Conservation (phyloP, 2,329 filamentous ascomycete species). For the Colletotrichum phormii region DNA sequence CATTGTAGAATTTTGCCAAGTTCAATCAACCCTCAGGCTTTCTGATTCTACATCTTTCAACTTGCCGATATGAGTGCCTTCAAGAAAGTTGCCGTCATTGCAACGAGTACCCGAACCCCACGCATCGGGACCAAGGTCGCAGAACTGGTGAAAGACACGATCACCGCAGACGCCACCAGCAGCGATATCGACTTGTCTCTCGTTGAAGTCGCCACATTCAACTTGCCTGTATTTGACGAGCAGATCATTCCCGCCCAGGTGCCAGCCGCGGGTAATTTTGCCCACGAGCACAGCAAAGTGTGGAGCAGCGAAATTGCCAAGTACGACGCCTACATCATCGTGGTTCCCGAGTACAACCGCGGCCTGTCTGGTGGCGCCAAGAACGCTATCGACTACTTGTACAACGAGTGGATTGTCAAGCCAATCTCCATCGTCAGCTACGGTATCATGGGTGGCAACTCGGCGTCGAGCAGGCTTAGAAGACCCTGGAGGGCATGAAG, state of each 20-base stretch:
- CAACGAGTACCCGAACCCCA: slow-evolving; percentile 48
- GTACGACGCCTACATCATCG: slow-evolving; percentile 54
- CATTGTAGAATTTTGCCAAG: neutral
- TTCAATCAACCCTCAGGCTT: too few species aligned
- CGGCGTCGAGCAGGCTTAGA: slow-evolving; percentile 42
- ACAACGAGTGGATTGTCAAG: slow-evolving; percentile 68
- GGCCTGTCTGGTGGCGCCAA: slow-evolving; percentile 65
- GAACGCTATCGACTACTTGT: slow-evolving; percentile 73
- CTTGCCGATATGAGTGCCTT: neutral
- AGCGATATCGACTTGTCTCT: slow-evolving; percentile 40
- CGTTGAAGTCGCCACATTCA: slow-evolving; percentile 52
- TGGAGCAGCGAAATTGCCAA: slow-evolving; percentile 58
- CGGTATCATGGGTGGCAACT: slow-evolving; percentile 57
- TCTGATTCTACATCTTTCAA: too few species aligned
- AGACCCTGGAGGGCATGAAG: slow-evolving; percentile 44
- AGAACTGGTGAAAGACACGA: slow-evolving; percentile 44
- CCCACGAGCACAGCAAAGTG: slow-evolving; percentile 52
- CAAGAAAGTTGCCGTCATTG: slow-evolving; percentile 49
- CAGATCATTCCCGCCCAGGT: slow-evolving; percentile 51
- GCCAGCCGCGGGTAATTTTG: slow-evolving; percentile 49
- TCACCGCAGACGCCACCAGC: slow-evolving; percentile 41
- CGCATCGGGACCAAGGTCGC: slow-evolving; percentile 50
- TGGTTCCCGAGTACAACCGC: slow-evolving; percentile 69
- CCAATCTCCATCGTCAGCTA: slow-evolving; percentile 65
- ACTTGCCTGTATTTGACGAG: slow-evolving; percentile 60